Conservation (phyloP, 805 yeast genomes). For the Ascoidea tarda region DNA sequence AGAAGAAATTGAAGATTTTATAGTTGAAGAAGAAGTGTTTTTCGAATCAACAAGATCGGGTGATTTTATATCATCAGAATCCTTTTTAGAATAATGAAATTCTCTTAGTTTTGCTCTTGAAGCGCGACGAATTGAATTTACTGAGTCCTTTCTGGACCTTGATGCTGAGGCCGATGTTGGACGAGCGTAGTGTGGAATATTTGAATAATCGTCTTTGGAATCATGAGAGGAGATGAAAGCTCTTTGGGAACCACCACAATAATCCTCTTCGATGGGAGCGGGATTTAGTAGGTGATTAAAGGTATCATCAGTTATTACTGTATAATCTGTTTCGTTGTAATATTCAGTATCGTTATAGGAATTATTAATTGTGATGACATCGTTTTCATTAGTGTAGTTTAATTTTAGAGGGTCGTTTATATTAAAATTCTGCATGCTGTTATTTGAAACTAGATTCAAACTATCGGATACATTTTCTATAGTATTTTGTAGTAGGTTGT, state of each 20-base stretch:
- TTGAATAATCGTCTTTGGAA: neutral
- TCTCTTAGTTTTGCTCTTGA: neutral
- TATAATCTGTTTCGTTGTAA: neutral
- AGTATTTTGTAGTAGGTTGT: too few relatives aligned
- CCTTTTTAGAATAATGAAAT: neutral
- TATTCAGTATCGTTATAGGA: neutral
- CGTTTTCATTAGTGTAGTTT: neutral
- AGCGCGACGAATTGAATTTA: constrained; percentile 3
- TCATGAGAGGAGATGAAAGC: neutral
- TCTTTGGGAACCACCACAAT: too few relatives aligned
- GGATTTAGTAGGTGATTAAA: constrained; percentile 2
- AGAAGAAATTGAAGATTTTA: neutral
- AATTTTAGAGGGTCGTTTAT: neutral
- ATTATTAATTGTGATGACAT: neutral
- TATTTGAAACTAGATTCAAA: too few relatives aligned
- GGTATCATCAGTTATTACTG: neutral
- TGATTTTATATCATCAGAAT: neutral
- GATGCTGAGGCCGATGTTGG: neutral
- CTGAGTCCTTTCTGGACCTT: neutral
- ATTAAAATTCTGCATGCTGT: neutral
- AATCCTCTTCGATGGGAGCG: neutral
- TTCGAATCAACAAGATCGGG: neutral
- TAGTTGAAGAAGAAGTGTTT: neutral
- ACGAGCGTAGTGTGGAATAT: constrained; percentile 1
- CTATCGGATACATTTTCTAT: neutral